Percentiles rank a stretch among this genome's conserved stretches.
Evolutionary conservation across 2,329 filamentous ascomycete genomes (phyloP).

Genomic region (Talaromyces sp.): DNA sequence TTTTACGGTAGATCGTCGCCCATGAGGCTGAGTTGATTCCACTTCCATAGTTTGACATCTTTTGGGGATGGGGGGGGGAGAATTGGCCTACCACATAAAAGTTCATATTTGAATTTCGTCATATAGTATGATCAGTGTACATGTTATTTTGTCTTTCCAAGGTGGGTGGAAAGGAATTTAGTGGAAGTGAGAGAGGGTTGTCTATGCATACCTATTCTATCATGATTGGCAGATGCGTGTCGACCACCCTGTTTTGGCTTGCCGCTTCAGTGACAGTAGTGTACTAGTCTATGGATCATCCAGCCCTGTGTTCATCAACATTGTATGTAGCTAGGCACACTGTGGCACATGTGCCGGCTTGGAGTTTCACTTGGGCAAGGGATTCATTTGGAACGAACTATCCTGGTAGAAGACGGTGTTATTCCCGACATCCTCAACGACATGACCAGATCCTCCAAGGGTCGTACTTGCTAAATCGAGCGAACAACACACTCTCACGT

Average conservation of each 20-base stretch:
- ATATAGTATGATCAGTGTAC: background rate
- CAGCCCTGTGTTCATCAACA: background rate
- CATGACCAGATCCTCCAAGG: background rate
- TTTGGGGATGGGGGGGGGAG: too few relatives aligned
- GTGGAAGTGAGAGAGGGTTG: background rate
- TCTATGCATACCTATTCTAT: background rate
- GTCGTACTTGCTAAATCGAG: background rate
- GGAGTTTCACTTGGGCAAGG: too few relatives aligned
- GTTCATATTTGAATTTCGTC: too few relatives aligned
- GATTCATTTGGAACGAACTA: too few relatives aligned
- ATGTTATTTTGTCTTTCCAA: background rate
- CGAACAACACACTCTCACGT: background rate
- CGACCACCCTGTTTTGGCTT: too few relatives aligned
- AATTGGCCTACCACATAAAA: background rate
- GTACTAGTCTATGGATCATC: background rate
- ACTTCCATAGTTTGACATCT: background rate
- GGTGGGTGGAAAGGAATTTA: too few relatives aligned
- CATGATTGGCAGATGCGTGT: background rate
- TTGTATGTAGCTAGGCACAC: too few relatives aligned
- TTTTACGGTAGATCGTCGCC: background rate
- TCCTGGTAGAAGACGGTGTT: too few relatives aligned
- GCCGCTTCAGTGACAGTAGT: too few relatives aligned
- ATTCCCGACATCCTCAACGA: background rate
- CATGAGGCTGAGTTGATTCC: background rate
- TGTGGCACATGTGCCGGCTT: too few relatives aligned